phyloP scores from a whole-genome alignment of 108 stramenopile genomes.

The Aurantiochytrium sp. region DNA sequence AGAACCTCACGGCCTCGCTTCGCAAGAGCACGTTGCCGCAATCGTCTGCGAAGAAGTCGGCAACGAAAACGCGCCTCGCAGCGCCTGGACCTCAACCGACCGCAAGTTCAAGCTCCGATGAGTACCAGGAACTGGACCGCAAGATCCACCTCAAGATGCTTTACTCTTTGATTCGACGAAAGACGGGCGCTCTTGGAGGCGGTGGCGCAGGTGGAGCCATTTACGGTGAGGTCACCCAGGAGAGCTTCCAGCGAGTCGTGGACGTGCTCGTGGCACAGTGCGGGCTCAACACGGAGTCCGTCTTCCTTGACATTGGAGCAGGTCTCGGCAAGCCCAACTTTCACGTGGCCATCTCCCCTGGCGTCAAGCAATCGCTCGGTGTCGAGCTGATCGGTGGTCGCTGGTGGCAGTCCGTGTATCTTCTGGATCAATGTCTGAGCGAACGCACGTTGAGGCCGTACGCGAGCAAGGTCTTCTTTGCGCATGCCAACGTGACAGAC shows the following conservation, averaged over 20 bases:
- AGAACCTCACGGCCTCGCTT: neutral
- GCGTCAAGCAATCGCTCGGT: slow-evolving; percentile 75
- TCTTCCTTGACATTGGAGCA: slow-evolving; percentile 92
- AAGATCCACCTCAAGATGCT: neutral
- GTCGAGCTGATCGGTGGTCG: slow-evolving; percentile 53
- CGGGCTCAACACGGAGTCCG: slow-evolving; percentile 55
- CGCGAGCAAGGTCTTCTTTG: slow-evolving; percentile 45
- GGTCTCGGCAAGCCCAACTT: slow-evolving; percentile 96
- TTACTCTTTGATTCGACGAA: slow-evolving; percentile 47
- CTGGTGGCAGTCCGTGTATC: slow-evolving; percentile 1
- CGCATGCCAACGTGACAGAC: slow-evolving; percentile 68
- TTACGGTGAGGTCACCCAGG: slow-evolving; percentile 84
- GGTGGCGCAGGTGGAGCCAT: slow-evolving; percentile 65
- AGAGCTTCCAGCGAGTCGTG: slow-evolving; percentile 65
- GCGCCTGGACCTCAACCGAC: neutral
- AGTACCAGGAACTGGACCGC: neutral
- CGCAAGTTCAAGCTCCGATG: neutral
- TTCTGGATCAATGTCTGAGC: slow-evolving; percentile 10
- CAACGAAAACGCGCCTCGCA: neutral
- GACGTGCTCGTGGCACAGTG: slow-evolving; percentile 65
- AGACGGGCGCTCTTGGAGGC: slow-evolving; percentile 53
- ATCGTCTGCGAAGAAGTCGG: too few relatives aligned
- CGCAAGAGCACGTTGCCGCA: neutral
- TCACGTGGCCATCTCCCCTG: slow-evolving; percentile 80
- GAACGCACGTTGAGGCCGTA: neutral